phyloP scores from a whole-genome alignment of 2,329 filamentous ascomycete species.

The Thelonectria blattea region DNA sequence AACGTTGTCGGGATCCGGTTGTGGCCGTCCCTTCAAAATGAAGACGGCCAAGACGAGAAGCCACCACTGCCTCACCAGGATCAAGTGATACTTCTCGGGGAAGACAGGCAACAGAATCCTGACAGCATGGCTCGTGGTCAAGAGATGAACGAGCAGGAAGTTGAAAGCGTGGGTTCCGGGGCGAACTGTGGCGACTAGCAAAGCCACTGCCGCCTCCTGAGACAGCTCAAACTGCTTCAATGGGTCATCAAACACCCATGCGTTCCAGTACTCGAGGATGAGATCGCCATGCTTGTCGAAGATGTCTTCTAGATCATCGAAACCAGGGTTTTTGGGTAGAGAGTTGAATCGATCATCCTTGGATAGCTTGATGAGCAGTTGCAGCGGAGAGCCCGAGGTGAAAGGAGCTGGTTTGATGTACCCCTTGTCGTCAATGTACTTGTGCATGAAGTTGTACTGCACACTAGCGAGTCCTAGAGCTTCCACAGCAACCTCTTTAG shows the following conservation, averaged over 20 bases:
- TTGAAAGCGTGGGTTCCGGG: conserved; percentile 72
- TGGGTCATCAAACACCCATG: conserved; percentile 76
- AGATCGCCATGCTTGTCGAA: conserved; percentile 72
- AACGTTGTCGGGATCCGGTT: conserved; percentile 71
- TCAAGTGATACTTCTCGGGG: conserved; percentile 73
- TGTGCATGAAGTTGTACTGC: conserved; percentile 66
- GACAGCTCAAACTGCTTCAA: conserved; percentile 77
- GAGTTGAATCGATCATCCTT: conserved; percentile 73
- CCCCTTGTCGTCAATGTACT: conserved; percentile 73
- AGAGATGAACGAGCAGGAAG: conserved; percentile 81
- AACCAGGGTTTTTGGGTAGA: conserved; percentile 64
- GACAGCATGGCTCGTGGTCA: conserved; percentile 87
- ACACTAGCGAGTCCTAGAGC: conserved; percentile 72
- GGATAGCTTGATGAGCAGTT: conserved; percentile 73
- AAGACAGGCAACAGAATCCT: conserved; percentile 83
- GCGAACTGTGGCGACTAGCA: conserved; percentile 67
- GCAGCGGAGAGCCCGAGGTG: conserved; percentile 66
- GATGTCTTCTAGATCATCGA: conserved; percentile 69
- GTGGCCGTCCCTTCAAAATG: conserved; percentile 74
- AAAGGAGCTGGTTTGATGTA: conserved; percentile 71
- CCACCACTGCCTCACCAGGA: conserved; percentile 87
- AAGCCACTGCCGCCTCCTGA: conserved; percentile 64
- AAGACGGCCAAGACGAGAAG: conserved; percentile 80
- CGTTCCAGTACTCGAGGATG: conserved; percentile 89
- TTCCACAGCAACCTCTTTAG: conserved; percentile 86